phyloP scores from a whole-genome alignment of 768 basidiomycete genomes.

The Suillus lakei region DNA sequence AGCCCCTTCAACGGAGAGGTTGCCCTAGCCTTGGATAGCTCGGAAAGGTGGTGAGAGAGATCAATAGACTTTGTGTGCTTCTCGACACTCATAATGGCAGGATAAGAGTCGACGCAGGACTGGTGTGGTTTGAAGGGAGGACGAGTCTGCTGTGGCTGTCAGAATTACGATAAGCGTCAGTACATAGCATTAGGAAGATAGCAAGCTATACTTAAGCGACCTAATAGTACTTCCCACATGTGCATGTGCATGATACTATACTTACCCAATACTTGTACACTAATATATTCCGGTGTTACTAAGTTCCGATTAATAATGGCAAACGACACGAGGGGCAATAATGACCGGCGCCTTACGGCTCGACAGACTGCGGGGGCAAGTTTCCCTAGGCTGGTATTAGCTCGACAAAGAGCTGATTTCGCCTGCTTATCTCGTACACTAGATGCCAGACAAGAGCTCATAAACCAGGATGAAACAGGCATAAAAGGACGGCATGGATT shows the following conservation, averaged over 20 bases:
- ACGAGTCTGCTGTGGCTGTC: neutral
- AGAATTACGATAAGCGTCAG: neutral
- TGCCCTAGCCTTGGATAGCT: conserved; percentile 50
- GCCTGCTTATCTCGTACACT: neutral
- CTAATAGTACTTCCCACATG: neutral
- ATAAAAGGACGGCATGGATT: neutral
- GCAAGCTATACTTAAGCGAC: neutral
- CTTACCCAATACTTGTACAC: neutral
- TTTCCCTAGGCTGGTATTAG: neutral
- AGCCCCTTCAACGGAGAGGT: conserved; percentile 69
- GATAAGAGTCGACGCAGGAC: neutral
- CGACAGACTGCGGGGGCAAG: neutral
- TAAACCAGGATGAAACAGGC: neutral
- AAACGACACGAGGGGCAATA: too few species aligned
- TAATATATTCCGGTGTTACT: neutral
- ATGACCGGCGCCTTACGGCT: neutral
- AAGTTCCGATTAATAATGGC: neutral
- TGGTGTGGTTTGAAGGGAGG: neutral
- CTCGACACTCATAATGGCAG: conserved; percentile 32
- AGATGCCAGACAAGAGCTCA: neutral
- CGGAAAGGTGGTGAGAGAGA: conserved; percentile 75
- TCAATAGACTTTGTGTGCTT: conserved; percentile 58
- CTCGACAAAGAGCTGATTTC: neutral
- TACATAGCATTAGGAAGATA: neutral
- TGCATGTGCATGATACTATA: neutral